Evolutionary conservation across 2,329 filamentous ascomycete species (phyloP).

Genomic region (Triangularia setosa): DNA sequence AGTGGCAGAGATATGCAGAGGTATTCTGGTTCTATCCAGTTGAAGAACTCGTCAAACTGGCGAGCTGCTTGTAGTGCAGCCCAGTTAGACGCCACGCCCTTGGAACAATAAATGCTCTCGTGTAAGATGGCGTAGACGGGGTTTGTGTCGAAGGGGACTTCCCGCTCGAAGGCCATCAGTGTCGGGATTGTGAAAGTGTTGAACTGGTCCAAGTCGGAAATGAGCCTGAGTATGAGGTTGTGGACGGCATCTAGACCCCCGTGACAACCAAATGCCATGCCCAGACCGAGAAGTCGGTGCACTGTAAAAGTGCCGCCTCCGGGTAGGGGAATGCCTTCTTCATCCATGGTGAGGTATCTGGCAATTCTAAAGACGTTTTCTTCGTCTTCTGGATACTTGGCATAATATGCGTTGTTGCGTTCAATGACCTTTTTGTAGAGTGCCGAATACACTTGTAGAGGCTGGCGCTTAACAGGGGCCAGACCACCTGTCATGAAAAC

Average conservation of each 20-base stretch:
- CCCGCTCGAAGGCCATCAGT: slow-evolving; percentile 63
- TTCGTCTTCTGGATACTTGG: slow-evolving; percentile 79
- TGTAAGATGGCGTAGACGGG: slow-evolving; percentile 85
- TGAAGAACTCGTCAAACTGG: slow-evolving; percentile 35
- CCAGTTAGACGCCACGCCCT: slow-evolving; percentile 7
- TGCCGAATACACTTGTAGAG: slow-evolving; percentile 71
- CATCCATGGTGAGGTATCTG: slow-evolving; percentile 56
- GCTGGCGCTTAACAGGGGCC: slow-evolving; percentile 66
- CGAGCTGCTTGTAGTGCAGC: slow-evolving; percentile 12
- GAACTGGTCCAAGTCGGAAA: slow-evolving; percentile 70
- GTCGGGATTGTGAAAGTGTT: slow-evolving; percentile 71
- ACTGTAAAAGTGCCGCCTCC: slow-evolving; percentile 70
- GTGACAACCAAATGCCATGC: slow-evolving; percentile 73
- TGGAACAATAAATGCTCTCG: slow-evolving; percentile 79
- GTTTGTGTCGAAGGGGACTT: slow-evolving; percentile 67
- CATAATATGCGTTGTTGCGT: slow-evolving; percentile 76
- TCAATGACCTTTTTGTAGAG: slow-evolving; percentile 66
- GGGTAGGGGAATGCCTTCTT: slow-evolving; percentile 57
- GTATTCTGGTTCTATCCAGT: slow-evolving; percentile 38
- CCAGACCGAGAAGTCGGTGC: slow-evolving; percentile 70
- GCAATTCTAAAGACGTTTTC: slow-evolving; percentile 64
- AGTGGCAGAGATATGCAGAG: background rate
- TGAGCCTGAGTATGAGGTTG: slow-evolving; percentile 65
- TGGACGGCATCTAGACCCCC: slow-evolving; percentile 75
- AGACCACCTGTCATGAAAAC: slow-evolving; percentile 82